Evolutionary conservation across 257 asterid genomes (phyloP), one percentile per base, ranked within the genome.

Genomic region (Nicotiana knightiana): DNA sequence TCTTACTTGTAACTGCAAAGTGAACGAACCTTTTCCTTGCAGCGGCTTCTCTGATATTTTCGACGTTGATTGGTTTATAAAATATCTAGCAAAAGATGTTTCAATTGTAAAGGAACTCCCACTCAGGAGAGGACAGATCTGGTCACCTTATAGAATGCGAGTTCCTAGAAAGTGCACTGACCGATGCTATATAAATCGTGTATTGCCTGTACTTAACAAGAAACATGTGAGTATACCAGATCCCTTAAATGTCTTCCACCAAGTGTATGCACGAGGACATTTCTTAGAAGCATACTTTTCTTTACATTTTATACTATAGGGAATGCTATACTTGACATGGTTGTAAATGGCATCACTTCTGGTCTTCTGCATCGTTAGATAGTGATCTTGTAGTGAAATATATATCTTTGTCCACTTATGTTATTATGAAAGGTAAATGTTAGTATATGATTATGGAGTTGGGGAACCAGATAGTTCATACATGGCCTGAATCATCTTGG

Each of bases 111-210:
- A 90, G 85, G 97, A 91, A 85, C 97, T 91, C 67, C 99, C 97
- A 54, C 89, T 81, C 79, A 91, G 94, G 87, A 90, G 90, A 88
- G 97, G 97, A 58, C 88, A 84, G 48, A 75, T 67, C 67, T 93
- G 97, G 99, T 84, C 30, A 84, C 99, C 99, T 68, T 86, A 92
- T 84, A 88, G 89, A 39, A 93, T 92, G 97, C 97, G 97, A 46
- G 96, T 96, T 79, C 98, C 99, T 76, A 91, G 99, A 85, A 96
- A 96, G 86, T 96, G 98, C 93, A 94, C 84, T 18, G 98, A 90
- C 48, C 89, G 82, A 80, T 96, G 98, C 89, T 96, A 96, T 78
- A 65, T 81, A 39, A 87, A 64, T 82, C 98, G 98, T 81, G 88
- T 94, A 84, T 63, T 89, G 83, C 98, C 99, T 77, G 91, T 90